phyloP scores from a whole-genome alignment of 257 asterid species.

The Catharanthus roseus region DNA sequence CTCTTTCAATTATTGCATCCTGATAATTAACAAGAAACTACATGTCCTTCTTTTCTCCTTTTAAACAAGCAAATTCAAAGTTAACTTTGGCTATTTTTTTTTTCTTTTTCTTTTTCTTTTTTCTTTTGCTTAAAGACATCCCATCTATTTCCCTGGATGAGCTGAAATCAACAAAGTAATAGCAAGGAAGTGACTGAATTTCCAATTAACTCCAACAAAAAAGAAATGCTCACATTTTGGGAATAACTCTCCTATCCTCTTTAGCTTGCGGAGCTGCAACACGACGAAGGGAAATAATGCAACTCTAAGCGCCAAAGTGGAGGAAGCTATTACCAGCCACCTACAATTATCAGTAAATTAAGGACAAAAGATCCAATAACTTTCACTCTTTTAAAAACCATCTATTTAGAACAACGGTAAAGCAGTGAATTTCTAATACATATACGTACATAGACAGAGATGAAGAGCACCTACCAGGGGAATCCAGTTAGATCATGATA shows the following conservation, averaged over 20 bases:
- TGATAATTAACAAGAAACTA: not conserved
- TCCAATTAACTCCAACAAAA: slow-evolving; percentile 9
- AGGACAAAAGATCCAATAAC: not conserved
- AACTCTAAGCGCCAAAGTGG: slow-evolving; percentile 65
- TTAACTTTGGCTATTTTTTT: not conserved
- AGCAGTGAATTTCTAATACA: not conserved
- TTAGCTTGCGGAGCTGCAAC: slow-evolving; percentile 70
- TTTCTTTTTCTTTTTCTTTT: too few relatives aligned
- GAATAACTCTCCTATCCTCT: slow-evolving; percentile 49
- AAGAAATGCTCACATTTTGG: slow-evolving; percentile 62
- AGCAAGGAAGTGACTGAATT: not conserved
- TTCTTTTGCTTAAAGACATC: not conserved
- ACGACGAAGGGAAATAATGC: slow-evolving; percentile 54
- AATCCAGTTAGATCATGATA: slow-evolving; percentile 34
- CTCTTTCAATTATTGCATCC: not conserved
- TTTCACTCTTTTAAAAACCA: not conserved
- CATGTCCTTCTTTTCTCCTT: not conserved
- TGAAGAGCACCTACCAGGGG: slow-evolving; percentile 30
- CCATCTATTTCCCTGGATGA: not conserved
- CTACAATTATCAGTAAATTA: slow-evolving; percentile 30
- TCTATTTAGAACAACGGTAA: not conserved
- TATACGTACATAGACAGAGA: not conserved
- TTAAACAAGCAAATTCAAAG: not conserved
- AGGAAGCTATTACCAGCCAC: slow-evolving; percentile 79
- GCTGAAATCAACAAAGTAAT: not conserved